These are phyloP conservation scores for Penicillium glabrum DNA, from an alignment of 2,329 filamentous ascomycete genomes.

Conservation along the genomic window DNA sequence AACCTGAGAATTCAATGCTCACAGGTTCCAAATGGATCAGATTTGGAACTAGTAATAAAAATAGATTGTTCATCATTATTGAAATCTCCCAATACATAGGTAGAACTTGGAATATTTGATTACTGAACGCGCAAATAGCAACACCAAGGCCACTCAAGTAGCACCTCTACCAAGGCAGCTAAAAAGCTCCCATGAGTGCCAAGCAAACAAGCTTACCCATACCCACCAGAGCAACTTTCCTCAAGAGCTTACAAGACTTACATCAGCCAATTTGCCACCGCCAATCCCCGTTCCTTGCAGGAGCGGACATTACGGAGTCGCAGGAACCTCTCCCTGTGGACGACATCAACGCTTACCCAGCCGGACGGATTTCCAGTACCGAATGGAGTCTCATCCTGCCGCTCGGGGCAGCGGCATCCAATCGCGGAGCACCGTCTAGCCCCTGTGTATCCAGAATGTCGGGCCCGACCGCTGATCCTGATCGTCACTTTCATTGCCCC, in stretches of 20 bases:
- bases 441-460: conserved; percentile 11
- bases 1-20: no score
- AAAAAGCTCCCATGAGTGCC: not conserved
- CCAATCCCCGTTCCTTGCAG: conserved; percentile 20
- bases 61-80: not conserved
- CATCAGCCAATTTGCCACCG: conserved; percentile 11
- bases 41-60: not conserved
- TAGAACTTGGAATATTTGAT: not conserved
- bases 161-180: not conserved
- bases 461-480: conserved; percentile 16
- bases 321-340: conserved; percentile 11
- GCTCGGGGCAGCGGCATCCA: conserved; percentile 14
- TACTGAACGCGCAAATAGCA: not conserved
- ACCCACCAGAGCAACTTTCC: not conserved
- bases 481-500: conserved; percentile 10
- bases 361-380: conserved; percentile 12
- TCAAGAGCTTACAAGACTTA: not conserved
- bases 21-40: no score
- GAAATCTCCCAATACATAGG: not conserved
- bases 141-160: not conserved
- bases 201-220: not conserved
- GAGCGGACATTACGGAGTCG: conserved; percentile 6
- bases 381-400: conserved; percentile 20
- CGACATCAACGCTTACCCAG: conserved; percentile 15
- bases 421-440: conserved; percentile 4